A percentile compares a stretch with the other conserved stretches of the same genome.
Evolutionary conservation across 805 yeast species (phyloP).

Genomic region (Scheffersomyces lignosus): DNA sequence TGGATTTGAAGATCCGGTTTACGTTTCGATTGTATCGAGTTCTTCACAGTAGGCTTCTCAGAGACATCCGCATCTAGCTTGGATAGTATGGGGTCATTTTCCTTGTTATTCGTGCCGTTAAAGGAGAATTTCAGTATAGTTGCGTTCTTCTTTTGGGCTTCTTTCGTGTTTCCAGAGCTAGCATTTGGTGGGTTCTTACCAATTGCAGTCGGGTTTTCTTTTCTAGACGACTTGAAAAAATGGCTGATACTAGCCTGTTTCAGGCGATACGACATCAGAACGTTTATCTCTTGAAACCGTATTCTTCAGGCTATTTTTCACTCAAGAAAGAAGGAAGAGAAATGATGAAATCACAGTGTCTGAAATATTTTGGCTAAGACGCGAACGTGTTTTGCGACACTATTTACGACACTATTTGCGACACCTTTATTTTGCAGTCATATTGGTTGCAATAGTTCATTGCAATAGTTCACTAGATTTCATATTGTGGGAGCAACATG

Average conservation of each 20-base stretch:
- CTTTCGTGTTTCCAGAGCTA: neutral
- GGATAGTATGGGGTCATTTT: conserved; percentile 7
- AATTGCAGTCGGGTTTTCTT: conserved; percentile 1
- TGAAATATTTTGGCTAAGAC: no score
- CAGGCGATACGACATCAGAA: neutral
- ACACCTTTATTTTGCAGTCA: no score
- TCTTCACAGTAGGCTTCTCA: conserved; percentile 1
- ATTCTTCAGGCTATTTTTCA: no score
- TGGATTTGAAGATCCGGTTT: neutral
- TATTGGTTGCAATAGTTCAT: no score
- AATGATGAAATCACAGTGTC: no score
- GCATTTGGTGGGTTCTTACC: conserved; percentile 3
- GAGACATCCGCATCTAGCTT: no score
- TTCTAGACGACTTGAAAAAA: conserved; percentile 7
- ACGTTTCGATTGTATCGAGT: neutral
- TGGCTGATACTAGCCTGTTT: conserved; percentile 11
- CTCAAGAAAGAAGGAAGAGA: no score
- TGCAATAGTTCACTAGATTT: no score
- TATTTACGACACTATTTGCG: no score
- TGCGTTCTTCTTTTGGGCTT: conserved; percentile 6
- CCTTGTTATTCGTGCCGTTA: conserved; percentile 4
- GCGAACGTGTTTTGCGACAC: no score
- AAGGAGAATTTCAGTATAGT: conserved; percentile 1
- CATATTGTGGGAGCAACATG: no score
- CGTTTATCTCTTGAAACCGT: neutral